Evolutionary conservation across 257 asterid genomes (phyloP), one percentile per base, ranked within the genome.

Genomic region (Galeopsis tetrahit): DNA sequence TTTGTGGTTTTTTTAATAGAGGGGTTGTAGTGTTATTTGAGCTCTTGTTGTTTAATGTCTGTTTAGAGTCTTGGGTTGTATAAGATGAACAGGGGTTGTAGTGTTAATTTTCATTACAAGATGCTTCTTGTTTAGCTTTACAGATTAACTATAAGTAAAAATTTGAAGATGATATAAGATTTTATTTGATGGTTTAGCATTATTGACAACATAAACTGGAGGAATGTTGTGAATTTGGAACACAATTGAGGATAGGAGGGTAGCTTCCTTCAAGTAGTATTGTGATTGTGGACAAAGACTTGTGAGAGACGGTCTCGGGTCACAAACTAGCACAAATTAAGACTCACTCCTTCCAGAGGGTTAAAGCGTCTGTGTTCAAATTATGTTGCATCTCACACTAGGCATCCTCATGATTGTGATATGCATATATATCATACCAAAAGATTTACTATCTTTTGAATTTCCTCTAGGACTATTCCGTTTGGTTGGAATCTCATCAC

Each of bases 401-500:
- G 28, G 28, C 28, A 21, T 21, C 28, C 28, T 21, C 28, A 21
- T 21, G 28, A 21, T 21, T 21, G 28, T 55, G 31, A 17, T 56
- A 39, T 68, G 32, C 10, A 15, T 35, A 8, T 17, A n/a, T 46
- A 2, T 7, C 57, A 4, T 40, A 67, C 8, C 58, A 73, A 72
- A 68, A 7, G 6, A n/a, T 14, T 42, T 46, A 35, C 53, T 74
- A 32, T 65, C 66, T 10, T 49, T 78, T 68, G 69, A 49, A 63
- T 66, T 61, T 60, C 70, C 52, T 77, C 78, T 75, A 93, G 98
- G 88, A 93, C 98, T 62, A 93, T 93, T 72, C 98, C 98, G 57
- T 93, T 93, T 77, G 97, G 84, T 79, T 93, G 97, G 98, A 93
- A 91, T 83, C 98, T 93, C 80, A 51, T 93, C 67, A 89, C 99